phyloP scores from a whole-genome alignment of 208 protist species.

The Trichomonas vaginalis region DNA sequence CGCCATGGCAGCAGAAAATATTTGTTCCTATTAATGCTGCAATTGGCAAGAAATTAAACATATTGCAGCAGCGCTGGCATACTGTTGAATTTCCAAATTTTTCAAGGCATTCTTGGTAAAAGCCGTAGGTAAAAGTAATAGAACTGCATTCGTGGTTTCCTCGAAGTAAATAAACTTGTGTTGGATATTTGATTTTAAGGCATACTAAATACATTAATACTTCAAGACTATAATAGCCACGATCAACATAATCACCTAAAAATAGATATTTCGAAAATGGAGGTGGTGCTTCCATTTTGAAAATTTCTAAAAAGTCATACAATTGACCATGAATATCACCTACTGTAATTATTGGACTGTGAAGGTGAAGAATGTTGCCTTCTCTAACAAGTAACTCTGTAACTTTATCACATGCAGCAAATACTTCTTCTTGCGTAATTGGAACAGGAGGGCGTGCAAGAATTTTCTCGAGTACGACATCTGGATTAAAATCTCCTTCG shows the following conservation, averaged over 20 bases:
- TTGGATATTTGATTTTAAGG: slow-evolving; percentile 20
- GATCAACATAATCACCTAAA: slow-evolving; percentile 3
- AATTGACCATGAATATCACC: not conserved
- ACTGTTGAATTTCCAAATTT: slow-evolving; percentile 68
- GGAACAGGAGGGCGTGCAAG: too few species aligned
- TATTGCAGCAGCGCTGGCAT: slow-evolving; percentile 57
- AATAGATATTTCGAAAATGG: not conserved
- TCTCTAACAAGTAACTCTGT: not conserved
- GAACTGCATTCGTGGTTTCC: slow-evolving; percentile 89
- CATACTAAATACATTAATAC: not conserved
- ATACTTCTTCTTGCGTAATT: too few species aligned
- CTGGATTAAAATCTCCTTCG: too few species aligned
- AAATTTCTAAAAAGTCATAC: not conserved
- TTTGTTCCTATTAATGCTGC: slow-evolving; percentile 43
- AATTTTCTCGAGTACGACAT: too few species aligned
- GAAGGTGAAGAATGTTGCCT: not conserved
- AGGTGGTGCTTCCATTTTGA: not conserved
- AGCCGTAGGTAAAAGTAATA: slow-evolving; percentile 93
- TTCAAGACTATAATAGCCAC: not conserved
- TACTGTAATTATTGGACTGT: not conserved
- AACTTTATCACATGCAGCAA: not conserved
- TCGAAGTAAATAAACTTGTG: slow-evolving; percentile 81
- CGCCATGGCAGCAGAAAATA: not conserved
- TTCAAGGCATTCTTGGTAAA: slow-evolving; percentile 62
- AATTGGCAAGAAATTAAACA: slow-evolving; percentile 64